A percentile compares a stretch with the other conserved stretches of the same genome.
These are phyloP conservation scores for Posidonia oceanica DNA, from an alignment of 116 monocot species.

Conservation along the genomic window DNA sequence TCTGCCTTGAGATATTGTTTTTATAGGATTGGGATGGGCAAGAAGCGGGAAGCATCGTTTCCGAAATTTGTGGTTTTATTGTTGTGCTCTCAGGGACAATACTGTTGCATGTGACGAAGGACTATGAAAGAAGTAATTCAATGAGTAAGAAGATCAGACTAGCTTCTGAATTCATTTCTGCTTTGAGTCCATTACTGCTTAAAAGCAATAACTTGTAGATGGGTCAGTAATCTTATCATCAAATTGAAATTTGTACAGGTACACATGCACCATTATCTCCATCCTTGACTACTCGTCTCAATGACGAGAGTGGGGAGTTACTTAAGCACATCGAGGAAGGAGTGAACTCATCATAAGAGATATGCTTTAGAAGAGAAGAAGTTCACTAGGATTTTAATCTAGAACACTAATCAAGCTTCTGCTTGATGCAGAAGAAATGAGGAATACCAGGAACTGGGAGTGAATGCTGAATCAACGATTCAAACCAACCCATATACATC, in stretches of 20 bases:
- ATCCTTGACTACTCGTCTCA: conserved; percentile 43
- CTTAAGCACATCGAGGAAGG: conserved; percentile 52
- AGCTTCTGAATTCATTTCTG: background rate
- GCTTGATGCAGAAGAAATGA: background rate
- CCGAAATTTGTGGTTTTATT: conserved; percentile 91
- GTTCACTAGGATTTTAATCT: background rate
- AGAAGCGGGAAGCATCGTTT: conserved; percentile 48
- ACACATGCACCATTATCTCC: conserved; percentile 58
- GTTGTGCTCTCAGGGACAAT: conserved; percentile 79
- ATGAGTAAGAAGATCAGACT: conserved; percentile 26
- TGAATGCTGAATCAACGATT: background rate
- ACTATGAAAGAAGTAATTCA: conserved; percentile 44
- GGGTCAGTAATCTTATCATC: background rate
- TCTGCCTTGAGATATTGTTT: background rate
- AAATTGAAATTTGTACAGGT: conserved; percentile 24
- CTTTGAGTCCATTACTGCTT: background rate
- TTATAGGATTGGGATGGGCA: conserved; percentile 92
- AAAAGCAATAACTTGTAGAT: background rate
- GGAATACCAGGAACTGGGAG: background rate
- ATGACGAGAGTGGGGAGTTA: conserved; percentile 40
- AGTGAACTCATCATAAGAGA: conserved; percentile 37
- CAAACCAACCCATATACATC: too few species aligned
- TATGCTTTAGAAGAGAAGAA: conserved; percentile 44
- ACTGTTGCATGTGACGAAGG: conserved; percentile 72
- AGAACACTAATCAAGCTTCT: background rate